Base-by-base conservation (phyloP, 2,329 filamentous ascomycete species). In the Colletotrichum navitas region DNA sequence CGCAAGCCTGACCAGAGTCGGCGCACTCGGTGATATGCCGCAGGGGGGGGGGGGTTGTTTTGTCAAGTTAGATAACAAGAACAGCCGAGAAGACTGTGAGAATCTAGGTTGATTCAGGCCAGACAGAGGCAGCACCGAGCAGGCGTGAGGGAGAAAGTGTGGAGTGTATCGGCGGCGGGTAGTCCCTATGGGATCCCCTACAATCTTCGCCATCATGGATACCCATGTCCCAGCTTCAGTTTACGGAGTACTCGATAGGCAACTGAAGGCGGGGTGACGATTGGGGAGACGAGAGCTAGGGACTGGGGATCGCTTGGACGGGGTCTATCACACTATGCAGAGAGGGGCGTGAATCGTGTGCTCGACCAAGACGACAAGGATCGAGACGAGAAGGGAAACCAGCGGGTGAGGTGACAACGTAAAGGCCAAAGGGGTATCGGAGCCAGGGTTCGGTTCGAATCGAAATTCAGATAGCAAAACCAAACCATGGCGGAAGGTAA, bases 41-140 rank as follows among this genome's bases (percentile, higher is more conserved):
- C 47, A 32, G 56, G 55, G n/a, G n/a, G n/a, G n/a, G n/a, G n/a
- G n/a, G 67, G 62, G 29, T 58, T 58, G 11, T 58, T 58, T 66
- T 36, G 47, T 39, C 36, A 59, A 66, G 47, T 63, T 62, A 5
- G 41, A 26, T 36, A 36, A 34, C 18, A 58, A 32, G 61, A 59
- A 66, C n/a, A 36, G 62, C 43, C 49, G 58, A 54, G 36, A 47
- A 55, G 65, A 41, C 59, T 68, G 65, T 68, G 59, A 39, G 59
- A 71, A 63, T 71, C 59, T 39, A n/a, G 24, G 10, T 71, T 39
- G 36, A 36, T 45, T 62, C 62, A 36, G 68, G 64, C 56, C 63
- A 68, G 68, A 68, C 63, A 68, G 68, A 68, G 59, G 59, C 52
- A 71, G 52, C 51, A 68, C 68, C 43, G 51, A 62, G 64, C 12